Evolutionary conservation across 2,329 filamentous ascomycete species (phyloP).

Genomic region (Ophiostoma piceae): DNA sequence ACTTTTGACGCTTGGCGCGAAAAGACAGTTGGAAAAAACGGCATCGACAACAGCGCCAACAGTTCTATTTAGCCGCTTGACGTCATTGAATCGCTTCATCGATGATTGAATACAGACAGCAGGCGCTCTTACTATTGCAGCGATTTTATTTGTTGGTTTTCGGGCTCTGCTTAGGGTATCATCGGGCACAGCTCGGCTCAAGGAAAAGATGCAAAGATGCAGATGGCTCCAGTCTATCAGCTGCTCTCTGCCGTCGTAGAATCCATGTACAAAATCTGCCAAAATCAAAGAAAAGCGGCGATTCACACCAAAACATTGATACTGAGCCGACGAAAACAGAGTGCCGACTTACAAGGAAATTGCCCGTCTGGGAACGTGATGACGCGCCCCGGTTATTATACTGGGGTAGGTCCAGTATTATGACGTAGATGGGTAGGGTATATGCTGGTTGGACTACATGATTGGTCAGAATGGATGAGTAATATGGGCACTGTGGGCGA

Average conservation of each 20-base stretch:
- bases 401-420: not conserved
- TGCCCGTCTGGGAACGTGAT: not conserved
- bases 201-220: not conserved
- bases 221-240: not conserved
- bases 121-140: not conserved
- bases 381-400: not conserved
- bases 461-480: not conserved
- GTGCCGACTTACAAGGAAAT: slow-evolving; percentile 11
- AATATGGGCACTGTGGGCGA: not conserved
- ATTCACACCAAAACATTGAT: not conserved
- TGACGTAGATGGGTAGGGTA: not conserved
- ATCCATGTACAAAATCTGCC: not conserved
- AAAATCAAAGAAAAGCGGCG: not conserved
- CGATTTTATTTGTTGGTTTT: not conserved
- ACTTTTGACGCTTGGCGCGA: not conserved
- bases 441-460: not conserved
- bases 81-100: not conserved
- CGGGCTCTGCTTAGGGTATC: not conserved
- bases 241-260: not conserved
- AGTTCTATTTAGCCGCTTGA: not conserved
- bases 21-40: not conserved
- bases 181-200: not conserved
- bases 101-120: not conserved
- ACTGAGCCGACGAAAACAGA: slow-evolving; percentile 6
- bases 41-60: not conserved